Base-by-base conservation (phyloP, 305 asterid species). In the Fraxinus sp. region DNA sequence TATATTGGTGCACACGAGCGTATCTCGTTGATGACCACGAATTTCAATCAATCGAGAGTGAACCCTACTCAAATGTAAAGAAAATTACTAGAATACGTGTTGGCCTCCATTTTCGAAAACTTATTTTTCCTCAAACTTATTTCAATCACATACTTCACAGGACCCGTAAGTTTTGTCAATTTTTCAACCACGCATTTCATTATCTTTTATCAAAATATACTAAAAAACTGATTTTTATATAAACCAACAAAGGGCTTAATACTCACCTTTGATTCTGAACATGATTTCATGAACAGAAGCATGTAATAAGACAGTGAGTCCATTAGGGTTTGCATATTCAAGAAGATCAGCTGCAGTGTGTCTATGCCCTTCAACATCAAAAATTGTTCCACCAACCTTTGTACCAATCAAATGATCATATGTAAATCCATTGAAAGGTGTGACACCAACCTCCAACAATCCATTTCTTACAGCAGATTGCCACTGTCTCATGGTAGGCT, bases 281-380 rank as follows among this genome's bases (percentile, higher is more conserved):
- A 89, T n/a, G 66, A 95, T 93, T 41, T 80, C 90, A 49, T 89
- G 95, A 30, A 93, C 99, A 41, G 97, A 41, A 83, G 99, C 99
- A 84, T 91, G 94, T 87, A 95, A 74, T 76, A 93, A 44, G 9
- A 95, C 91, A 5, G 89, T 88, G 1, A 94, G 84, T 9, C 97
- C 89, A 64, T 36, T 28, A 1, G 97, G 95, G 57, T 94, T 77
- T 2, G 98, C 98, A 79, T 92, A 93, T 70, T 86, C 86, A 72
- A 95, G 90, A 5, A 95, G 91, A 78, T 95, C 95, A 84, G 99
- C 99, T 39, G 99, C 97, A 75, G 98, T 92, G 73, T 94, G 99
- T 7, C 98, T 88, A 62, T 66, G 84, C 3, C 97, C 98, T n/a
- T 84, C 71, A 32, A 66, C 55, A 78, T 95, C 98, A 59, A 95